Conservation (phyloP, 441 rosid genomes). For the Oxalis stricta region DNA sequence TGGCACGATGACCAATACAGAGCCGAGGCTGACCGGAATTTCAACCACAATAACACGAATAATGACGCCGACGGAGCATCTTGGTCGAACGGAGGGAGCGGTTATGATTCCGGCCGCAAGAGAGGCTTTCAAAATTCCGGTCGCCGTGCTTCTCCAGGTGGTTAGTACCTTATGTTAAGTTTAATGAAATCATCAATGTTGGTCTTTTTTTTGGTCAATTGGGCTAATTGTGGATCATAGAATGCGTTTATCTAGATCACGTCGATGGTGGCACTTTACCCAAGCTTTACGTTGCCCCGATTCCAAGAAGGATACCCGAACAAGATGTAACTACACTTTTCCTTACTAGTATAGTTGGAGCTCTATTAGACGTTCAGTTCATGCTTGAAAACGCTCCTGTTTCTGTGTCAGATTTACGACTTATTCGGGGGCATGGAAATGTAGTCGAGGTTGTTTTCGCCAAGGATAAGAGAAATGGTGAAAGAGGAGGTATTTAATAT, state of each 20-base stretch:
- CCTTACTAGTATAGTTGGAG: neutral
- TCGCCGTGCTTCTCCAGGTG: conserved; percentile 22
- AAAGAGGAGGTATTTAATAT: conserved; percentile 39
- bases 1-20: conserved; percentile 18
- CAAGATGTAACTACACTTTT: conserved; percentile 39
- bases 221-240: too few relatives aligned
- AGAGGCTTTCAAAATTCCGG: conserved; percentile 27
- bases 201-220: neutral
- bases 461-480: conserved; percentile 54
- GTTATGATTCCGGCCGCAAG: conserved; percentile 27
- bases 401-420: conserved; percentile 36
- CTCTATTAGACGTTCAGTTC: too few relatives aligned
- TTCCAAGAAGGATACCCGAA: conserved; percentile 42
- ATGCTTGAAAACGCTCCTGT: conserved; percentile 5
- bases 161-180: too few relatives aligned
- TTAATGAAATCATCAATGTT: neutral
- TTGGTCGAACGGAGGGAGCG: too few relatives aligned
- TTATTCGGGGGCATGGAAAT: conserved; percentile 64
- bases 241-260: conserved; percentile 27
- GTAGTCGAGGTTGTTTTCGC: conserved; percentile 59
- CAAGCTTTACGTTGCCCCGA: conserved; percentile 59
- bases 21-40: conserved; percentile 19
- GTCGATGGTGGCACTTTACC: conserved; percentile 27
- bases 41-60: conserved; percentile 14
- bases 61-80: conserved; percentile 9